Percentiles rank a stretch among this genome's conserved stretches.
phyloP scores from a whole-genome alignment of 345 rosid species.

The Orychophragmus violaceus region DNA sequence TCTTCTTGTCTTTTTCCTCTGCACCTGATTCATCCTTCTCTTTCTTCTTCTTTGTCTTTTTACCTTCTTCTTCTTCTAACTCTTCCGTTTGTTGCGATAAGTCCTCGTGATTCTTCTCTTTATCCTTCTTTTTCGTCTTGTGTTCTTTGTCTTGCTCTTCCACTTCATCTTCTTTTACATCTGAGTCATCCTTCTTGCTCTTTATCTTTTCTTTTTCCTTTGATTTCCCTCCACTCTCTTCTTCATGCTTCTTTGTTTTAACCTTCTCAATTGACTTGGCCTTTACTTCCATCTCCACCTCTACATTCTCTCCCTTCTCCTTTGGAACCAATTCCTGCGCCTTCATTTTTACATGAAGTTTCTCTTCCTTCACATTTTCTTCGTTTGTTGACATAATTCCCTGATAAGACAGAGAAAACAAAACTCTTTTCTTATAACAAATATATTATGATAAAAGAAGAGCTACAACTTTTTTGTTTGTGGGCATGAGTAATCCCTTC shows the following conservation, averaged over 20 bases:
- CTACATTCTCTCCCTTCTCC: conserved; percentile 30
- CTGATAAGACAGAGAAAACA: not conserved
- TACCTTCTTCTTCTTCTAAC: not conserved
- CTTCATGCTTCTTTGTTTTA: conserved; percentile 28
- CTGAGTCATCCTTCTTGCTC: not conserved
- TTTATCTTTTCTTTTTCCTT: conserved; percentile 20
- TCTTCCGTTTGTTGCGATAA: not conserved
- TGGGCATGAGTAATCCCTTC: not conserved
- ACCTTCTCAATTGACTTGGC: conserved; percentile 53
- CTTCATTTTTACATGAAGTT: conserved; percentile 49
- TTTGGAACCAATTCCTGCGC: conserved; percentile 33
- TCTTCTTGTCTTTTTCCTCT: not conserved
- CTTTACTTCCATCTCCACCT: conserved; percentile 53
- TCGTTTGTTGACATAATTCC: conserved; percentile 19
- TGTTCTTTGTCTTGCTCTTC: not conserved
- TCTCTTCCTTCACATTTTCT: conserved; percentile 48
- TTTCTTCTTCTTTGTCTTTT: not conserved
- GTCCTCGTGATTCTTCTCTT: conserved; percentile 1
- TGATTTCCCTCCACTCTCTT: conserved; percentile 20
- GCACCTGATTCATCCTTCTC: not conserved
- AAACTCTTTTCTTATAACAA: not conserved
- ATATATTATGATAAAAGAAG: not conserved
- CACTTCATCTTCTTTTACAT: not conserved
- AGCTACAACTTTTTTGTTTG: not conserved
- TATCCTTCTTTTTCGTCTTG: not conserved